Evolutionary conservation across 2,329 filamentous ascomycete genomes (phyloP).

Genomic region (Arthroderma sp.): DNA sequence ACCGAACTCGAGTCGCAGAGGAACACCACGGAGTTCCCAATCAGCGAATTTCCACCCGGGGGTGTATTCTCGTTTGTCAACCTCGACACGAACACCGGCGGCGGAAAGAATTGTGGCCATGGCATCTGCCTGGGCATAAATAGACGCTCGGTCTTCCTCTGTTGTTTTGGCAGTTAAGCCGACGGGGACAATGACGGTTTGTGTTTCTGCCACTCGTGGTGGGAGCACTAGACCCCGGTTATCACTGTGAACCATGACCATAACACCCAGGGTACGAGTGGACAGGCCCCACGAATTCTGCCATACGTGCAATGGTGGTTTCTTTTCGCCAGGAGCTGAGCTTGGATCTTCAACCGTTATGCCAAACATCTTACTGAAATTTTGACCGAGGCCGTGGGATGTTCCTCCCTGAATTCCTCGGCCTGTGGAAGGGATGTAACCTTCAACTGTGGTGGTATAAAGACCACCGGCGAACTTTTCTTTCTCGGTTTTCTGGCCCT

Average conservation of each 20-base stretch:
- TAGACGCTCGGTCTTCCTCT: constrained; percentile 62
- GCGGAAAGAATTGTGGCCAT: constrained; percentile 57
- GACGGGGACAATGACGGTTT: constrained; percentile 79
- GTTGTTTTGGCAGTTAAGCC: constrained; percentile 81
- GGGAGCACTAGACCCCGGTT: constrained; percentile 91
- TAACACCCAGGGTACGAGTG: constrained; percentile 92
- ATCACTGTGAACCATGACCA: constrained; percentile 97
- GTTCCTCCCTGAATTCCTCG: constrained; percentile 94
- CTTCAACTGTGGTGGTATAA: constrained; percentile 94
- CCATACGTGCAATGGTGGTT: constrained; percentile 76
- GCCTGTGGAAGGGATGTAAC: constrained; percentile 89
- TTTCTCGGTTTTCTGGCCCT: constrained; percentile 88
- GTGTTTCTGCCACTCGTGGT: constrained; percentile 74
- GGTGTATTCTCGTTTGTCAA: constrained; percentile 79
- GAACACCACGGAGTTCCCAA: constrained; percentile 93
- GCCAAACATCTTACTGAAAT: constrained; percentile 98
- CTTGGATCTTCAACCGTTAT: constrained; percentile 90
- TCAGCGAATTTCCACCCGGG: constrained; percentile 98
- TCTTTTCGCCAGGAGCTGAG: constrained; percentile 57
- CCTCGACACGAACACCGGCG: constrained; percentile 62
- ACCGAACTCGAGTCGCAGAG: constrained; percentile 86
- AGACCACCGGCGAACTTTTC: constrained; percentile 96
- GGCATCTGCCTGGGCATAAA: constrained; percentile 61
- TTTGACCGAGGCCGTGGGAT: constrained; percentile 87
- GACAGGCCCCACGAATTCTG: constrained; percentile 99